Evolutionary conservation across 129 eudicot species (phyloP), one percentile per base, ranked within the genome.

Genomic region (Erigeron canadensis): DNA sequence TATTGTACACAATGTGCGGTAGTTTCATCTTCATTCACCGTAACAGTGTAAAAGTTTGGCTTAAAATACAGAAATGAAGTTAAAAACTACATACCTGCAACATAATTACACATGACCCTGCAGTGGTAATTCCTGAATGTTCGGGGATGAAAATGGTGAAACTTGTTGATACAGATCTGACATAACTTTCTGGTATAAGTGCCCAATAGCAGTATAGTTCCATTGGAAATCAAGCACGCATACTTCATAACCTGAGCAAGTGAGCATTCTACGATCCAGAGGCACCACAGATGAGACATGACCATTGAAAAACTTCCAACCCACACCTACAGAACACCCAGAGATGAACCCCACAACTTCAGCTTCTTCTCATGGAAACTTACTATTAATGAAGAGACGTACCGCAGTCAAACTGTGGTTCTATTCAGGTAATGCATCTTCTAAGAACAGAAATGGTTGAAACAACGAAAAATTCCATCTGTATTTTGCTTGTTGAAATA

Each of bases 41-140:
- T 23, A 61, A 70, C 59, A 62, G 54, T 43, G 62, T 50, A 63
- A 40, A 68, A 46, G 38, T 54, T 1, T 58, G 46, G 15, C 77
- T 77, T 62, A 28, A 23, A 51, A 17, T 55, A 18, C 38, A 28
- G 10, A 8, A 41, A 13, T 37, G 13, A 45, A 38, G 59, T 65
- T 70, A 56, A 28, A 77, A 19, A 77, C 8, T 6, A 60, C 47
- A 16, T 34, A 37, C 54, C 67, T 11, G 68, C 42, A 47, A 37
- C 63, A 47, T 59, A 61, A 76, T 42, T 44, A 72, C 18, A 9
- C 39, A 13, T 21, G 12, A 21, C n/a, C 42, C 17, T 11, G 63
- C 37, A 18, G 2, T 5, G 23, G 48, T 41, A 69, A 15, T 1
- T 69, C 40, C 42, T 66, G 28, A 59, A 72, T n/a, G 44, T 38